phyloP scores from a whole-genome alignment of 768 basidiomycete genomes.

The Boletus vermiculosoides region DNA sequence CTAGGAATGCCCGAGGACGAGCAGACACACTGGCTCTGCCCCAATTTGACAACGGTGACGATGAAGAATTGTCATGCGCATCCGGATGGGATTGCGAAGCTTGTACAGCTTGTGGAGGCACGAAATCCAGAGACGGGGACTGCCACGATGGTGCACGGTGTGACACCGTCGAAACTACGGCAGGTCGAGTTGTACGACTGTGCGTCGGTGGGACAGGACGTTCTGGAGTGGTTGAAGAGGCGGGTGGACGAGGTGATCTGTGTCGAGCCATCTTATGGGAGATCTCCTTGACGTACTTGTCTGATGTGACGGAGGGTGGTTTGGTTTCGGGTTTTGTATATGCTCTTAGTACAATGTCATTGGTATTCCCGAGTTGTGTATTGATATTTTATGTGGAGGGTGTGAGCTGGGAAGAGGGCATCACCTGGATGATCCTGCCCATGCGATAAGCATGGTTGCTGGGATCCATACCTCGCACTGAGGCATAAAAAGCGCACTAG shows the following conservation, averaged over 20 bases:
- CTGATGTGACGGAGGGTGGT: not conserved
- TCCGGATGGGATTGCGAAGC: conserved; percentile 60
- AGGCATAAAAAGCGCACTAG: conserved; percentile 10
- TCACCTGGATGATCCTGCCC: too few species aligned
- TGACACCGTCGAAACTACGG: conserved; percentile 52
- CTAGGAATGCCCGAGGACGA: conserved; percentile 65
- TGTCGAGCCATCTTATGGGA: conserved; percentile 54
- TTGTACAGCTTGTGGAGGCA: conserved; percentile 70
- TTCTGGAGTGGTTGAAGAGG: conserved; percentile 63
- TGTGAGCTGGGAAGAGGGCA: not conserved
- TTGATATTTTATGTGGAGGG: conserved; percentile 17
- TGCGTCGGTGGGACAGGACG: conserved; percentile 62
- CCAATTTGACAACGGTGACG: conserved; percentile 55
- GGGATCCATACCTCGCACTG: not conserved
- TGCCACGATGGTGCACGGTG: conserved; percentile 40
- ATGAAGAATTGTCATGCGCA: conserved; percentile 66
- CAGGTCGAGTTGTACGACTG: conserved; percentile 68
- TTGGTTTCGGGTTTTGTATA: conserved; percentile 4
- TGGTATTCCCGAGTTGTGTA: conserved; percentile 14
- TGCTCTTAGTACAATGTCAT: not conserved
- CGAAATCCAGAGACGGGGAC: conserved; percentile 56
- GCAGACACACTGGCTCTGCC: conserved; percentile 58
- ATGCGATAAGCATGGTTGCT: not conserved
- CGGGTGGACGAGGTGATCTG: conserved; percentile 63
- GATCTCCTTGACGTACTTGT: conserved; percentile 27